Percentiles rank a stretch among this genome's conserved stretches.
phyloP scores from a whole-genome alignment of 345 rosid species.

The Cardiospermum halicacabum region DNA sequence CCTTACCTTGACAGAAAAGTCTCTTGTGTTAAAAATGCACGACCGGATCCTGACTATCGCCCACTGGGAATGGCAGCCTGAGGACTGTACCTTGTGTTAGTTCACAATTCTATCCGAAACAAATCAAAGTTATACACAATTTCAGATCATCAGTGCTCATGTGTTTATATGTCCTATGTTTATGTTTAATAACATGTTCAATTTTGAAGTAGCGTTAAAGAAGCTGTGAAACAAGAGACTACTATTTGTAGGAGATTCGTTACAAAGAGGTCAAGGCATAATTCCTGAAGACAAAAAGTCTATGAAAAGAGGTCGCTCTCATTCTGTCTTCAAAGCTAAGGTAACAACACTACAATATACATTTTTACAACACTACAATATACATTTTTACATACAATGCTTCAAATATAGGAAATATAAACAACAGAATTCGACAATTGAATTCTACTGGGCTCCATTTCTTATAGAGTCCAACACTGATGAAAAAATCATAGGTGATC shows the following conservation, averaged over 20 bases:
- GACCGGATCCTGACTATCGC: slow-evolving; percentile 58
- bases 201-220: slow-evolving; percentile 49
- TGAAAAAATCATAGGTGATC: slow-evolving; percentile 49
- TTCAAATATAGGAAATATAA: slow-evolving; percentile 8
- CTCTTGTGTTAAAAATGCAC: slow-evolving; percentile 66
- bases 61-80: slow-evolving; percentile 96
- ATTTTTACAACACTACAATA: too few species aligned
- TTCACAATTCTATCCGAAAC: background rate
- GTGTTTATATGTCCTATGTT: too few species aligned
- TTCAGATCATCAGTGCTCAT: too few species aligned
- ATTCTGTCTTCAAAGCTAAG: slow-evolving; percentile 65
- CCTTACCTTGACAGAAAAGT: slow-evolving; percentile 77
- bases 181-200: too few species aligned
- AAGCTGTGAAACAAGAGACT: slow-evolving; percentile 72
- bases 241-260: slow-evolving; percentile 80
- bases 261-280: slow-evolving; percentile 75
- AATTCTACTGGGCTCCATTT: slow-evolving; percentile 94
- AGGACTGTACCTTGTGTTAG: slow-evolving; percentile 74
- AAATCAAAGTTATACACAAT: too few species aligned
- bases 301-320: slow-evolving; percentile 39
- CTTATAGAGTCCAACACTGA: slow-evolving; percentile 83
- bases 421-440: slow-evolving; percentile 76
- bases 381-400: too few species aligned
- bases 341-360: too few species aligned
- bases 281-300: slow-evolving; percentile 63